These are phyloP conservation scores for Cryptococcus floricola DNA, from an alignment of 1,284 basidiomycete species.

Conservation along the genomic window DNA sequence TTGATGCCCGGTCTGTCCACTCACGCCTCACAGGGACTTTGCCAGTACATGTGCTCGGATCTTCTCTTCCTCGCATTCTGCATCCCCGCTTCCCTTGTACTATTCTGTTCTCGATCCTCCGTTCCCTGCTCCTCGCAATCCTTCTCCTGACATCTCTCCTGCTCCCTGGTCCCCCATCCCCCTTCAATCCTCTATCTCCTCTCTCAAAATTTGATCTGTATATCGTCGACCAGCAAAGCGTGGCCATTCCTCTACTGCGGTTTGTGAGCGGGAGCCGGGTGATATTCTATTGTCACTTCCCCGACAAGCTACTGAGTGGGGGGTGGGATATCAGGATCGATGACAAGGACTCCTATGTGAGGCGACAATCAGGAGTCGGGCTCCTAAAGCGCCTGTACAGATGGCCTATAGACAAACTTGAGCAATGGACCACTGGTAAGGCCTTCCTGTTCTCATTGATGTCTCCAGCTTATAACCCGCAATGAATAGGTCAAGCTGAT, in stretches of 20 bases:
- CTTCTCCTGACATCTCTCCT: slow-evolving; percentile 57
- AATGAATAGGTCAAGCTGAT: slow-evolving; percentile 69
- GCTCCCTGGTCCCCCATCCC: slow-evolving; percentile 31
- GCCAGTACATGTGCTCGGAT: slow-evolving; percentile 68
- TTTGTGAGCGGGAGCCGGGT: slow-evolving; percentile 66
- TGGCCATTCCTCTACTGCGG: slow-evolving; percentile 79
- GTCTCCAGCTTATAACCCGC: background rate
- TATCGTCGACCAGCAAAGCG: slow-evolving; percentile 92
- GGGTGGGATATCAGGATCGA: slow-evolving; percentile 49
- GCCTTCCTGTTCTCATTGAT: slow-evolving; percentile 13
- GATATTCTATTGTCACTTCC: slow-evolving; percentile 97
- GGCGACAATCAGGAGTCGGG: slow-evolving; percentile 35
- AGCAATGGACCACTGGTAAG: slow-evolving; percentile 83
- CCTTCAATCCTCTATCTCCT: slow-evolving; percentile 39
- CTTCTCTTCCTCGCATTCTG: slow-evolving; percentile 75
- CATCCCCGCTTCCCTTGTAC: slow-evolving; percentile 66
- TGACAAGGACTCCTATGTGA: slow-evolving; percentile 6
- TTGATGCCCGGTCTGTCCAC: background rate
- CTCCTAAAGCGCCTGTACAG: slow-evolving; percentile 73
- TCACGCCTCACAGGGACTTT: slow-evolving; percentile 63
- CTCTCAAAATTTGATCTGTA: slow-evolving; percentile 67
- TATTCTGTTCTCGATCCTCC: slow-evolving; percentile 81
- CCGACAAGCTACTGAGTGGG: slow-evolving; percentile 77
- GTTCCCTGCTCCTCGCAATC: slow-evolving; percentile 74
- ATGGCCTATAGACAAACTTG: slow-evolving; percentile 82